Evolutionary conservation across 2,329 filamentous ascomycete genomes (phyloP), one percentile per base, ranked within the genome.

Genomic region (Colletotrichum liaoningense): DNA sequence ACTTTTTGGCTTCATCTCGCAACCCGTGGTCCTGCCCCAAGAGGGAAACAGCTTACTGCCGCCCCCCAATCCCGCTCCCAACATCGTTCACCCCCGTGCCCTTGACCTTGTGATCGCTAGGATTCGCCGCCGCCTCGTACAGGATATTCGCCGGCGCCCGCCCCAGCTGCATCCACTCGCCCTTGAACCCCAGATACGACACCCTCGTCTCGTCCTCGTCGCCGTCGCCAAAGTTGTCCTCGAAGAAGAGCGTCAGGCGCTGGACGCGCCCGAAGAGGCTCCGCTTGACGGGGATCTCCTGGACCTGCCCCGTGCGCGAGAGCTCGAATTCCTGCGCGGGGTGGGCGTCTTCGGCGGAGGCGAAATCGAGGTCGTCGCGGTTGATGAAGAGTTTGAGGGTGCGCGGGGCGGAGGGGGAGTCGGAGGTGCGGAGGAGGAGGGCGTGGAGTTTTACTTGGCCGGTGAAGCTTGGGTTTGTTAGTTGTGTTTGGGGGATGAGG

Each of bases 51-150:
- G 12, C 4, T 8, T 69, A 73, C 42, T 64, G 67, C 22, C 71
- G 42, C 22, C 85, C 83, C 2, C 89, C 88, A 77, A 91, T 86
- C 1, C 85, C 84, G 72, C 86, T 87, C 0, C 89, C 89, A 83
- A 91, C 86, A 81, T 87, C 83, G 76, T 89, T 90, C 56, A 87
- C 81, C 57, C 78, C 82, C 62, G 87, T 87, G 8, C 90, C 90
- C 84, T 90, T 91, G 26, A 93, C 28, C 84, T 89, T 90, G 84
- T 99, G 97, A 84, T 99, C 97, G 59, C 86, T 90, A 14, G 96
- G 97, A 82, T 98, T 98, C 46, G 97, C 93, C 30, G 96, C 96
- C 22, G 95, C 93, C 88, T 99, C 97, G 83, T 98, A 99, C 74
- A 98, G 79, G 78, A 98, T 96, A 77, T 93, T 95, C 7, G 93